phyloP scores from a whole-genome alignment of 495 filamentous ascomycete genomes.

The Aspergillus biplanus region DNA sequence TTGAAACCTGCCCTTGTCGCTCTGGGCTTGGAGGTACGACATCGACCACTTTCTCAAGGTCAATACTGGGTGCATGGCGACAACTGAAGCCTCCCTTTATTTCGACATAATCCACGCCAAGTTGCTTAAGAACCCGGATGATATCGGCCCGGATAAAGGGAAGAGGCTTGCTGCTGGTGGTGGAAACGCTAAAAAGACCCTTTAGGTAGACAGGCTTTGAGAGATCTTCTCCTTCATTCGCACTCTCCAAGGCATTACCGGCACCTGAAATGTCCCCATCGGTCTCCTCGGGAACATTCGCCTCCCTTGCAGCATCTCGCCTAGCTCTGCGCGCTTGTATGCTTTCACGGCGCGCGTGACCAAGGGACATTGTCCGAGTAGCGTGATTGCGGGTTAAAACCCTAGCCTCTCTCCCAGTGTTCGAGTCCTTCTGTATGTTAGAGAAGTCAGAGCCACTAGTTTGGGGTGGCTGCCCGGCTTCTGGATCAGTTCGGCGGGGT shows the following conservation, averaged over 20 bases:
- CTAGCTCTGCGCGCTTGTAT: conserved; percentile 80
- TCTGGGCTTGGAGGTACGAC: conserved; percentile 58
- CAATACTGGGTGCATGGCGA: conserved; percentile 84
- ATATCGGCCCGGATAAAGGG: conserved; percentile 85
- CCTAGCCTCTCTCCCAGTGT: conserved; percentile 31
- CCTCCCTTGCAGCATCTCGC: conserved; percentile 66
- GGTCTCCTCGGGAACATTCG: conserved; percentile 81
- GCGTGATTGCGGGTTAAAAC: conserved; percentile 45
- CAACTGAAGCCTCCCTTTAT: conserved; percentile 95
- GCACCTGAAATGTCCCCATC: conserved; percentile 57
- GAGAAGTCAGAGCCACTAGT: conserved; percentile 83
- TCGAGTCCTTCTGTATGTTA: conserved; percentile 46
- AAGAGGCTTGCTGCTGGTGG: conserved; percentile 90
- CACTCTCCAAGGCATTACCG: conserved; percentile 55
- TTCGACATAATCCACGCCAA: conserved; percentile 88
- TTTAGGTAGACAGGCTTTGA: conserved; percentile 96
- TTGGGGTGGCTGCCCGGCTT: conserved; percentile 61
- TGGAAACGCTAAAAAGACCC: conserved; percentile 96
- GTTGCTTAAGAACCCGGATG: conserved; percentile 82
- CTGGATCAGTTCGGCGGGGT: conserved; percentile 59
- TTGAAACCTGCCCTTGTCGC: conserved; percentile 54
- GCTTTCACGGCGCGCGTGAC: conserved; percentile 86
- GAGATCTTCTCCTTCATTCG: conserved; percentile 56
- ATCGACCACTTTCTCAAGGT: conserved; percentile 72
- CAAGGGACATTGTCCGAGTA: conserved; percentile 83